Evolutionary conservation across 2,329 filamentous ascomycete genomes (phyloP).

Genomic region (Lecanoromycetidae sp.): DNA sequence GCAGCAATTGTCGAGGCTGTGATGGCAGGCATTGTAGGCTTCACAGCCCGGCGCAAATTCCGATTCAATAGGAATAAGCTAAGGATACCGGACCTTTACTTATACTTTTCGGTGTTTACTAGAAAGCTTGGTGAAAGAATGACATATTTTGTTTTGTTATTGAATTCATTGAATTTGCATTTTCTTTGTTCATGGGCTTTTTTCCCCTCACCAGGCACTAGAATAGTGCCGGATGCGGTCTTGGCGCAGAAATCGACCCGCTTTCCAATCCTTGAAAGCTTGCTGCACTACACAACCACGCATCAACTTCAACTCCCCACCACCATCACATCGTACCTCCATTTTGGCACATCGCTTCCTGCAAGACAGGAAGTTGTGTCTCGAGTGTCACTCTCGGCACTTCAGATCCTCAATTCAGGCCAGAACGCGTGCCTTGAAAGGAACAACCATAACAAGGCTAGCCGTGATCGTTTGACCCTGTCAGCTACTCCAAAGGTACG

Average conservation of each 20-base stretch:
- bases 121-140: too few species aligned
- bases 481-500: conserved; percentile 7
- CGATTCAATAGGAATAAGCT: too few species aligned
- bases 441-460: conserved; percentile 9
- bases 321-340: background rate
- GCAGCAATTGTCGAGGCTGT: too few species aligned
- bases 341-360: conserved; percentile 5
- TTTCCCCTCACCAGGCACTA: too few species aligned
- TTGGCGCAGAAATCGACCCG: background rate
- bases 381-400: background rate
- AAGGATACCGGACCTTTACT: too few species aligned
- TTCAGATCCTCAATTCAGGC: background rate
- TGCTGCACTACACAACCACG: conserved; percentile 5
- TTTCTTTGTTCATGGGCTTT: too few species aligned
- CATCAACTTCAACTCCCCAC: background rate
- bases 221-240: background rate
- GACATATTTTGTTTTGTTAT: too few species aligned
- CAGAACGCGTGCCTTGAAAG: conserved; percentile 5
- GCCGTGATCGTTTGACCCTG: conserved; percentile 7
- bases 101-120: too few species aligned
- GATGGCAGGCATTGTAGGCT: too few species aligned
- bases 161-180: too few species aligned
- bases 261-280: background rate
- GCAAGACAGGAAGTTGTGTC: background rate
- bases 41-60: too few species aligned